Conservation (phyloP, 345 rosid genomes). For the Syzygium oleosum region DNA sequence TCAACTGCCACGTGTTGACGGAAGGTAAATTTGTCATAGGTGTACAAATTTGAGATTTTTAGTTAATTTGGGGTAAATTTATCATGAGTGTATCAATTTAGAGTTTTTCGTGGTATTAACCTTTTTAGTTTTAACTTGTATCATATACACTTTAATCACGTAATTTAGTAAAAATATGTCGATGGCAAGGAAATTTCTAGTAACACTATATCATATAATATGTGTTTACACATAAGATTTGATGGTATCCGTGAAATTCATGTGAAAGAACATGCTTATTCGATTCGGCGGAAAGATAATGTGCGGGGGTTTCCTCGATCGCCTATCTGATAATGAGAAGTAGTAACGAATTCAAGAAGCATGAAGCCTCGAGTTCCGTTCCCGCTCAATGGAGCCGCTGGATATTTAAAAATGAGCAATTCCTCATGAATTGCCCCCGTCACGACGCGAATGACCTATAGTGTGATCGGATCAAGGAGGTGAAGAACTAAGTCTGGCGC, state of each 20-base stretch:
- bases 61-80: too few relatives aligned
- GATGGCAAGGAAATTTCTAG: background rate
- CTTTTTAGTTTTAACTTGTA: background rate
- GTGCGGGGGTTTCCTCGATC: background rate
- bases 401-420: background rate
- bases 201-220: background rate
- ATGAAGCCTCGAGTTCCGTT: too few relatives aligned
- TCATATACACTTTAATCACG: background rate
- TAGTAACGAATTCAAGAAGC: background rate
- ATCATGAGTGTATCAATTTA: too few relatives aligned
- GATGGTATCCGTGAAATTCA: background rate
- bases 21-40: too few relatives aligned
- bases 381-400: background rate
- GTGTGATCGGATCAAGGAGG: background rate
- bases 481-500: background rate
- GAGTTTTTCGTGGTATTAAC: too few relatives aligned
- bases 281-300: too few relatives aligned
- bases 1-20: too few relatives aligned
- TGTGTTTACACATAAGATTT: background rate
- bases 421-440: background rate
- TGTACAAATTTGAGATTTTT: too few relatives aligned
- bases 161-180: background rate
- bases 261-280: too few relatives aligned
- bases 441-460: accelerated
- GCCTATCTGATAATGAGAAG: background rate